Base-by-base conservation (phyloP, 1,284 basidiomycete genomes). In the Ganoderma sinense region DNA sequence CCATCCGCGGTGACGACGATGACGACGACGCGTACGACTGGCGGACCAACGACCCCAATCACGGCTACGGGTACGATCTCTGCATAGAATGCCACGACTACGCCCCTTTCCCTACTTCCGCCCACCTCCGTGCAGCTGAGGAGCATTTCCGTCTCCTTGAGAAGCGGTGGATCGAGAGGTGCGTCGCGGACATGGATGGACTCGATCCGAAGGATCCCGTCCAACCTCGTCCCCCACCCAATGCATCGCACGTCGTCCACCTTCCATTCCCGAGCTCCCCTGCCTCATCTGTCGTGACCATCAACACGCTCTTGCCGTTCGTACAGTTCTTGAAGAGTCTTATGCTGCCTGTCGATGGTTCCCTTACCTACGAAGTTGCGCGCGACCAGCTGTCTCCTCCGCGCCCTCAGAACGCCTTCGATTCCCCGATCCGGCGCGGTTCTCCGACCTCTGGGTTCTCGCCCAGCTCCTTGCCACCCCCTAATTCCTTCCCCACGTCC, bases 61-160 rank as follows among this genome's bases (percentile, higher is more conserved):
- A 82, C 33, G 89, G 89, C 31, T 82, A 85, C 65, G 91, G 92
- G 48, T 96, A 90, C 76, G 90, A 95, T 74, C 87, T 97, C 51
- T 96, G 94, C 80, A 89, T 97, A 71, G 94, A 96, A 79, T 95
- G 94, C 77, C 91, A 94, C 76, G 94, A 97, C 73, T 82, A 88
- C 53, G 91, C 92, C 10, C 86, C 88, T 16, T 91, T 94, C 80
- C 91, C 93, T 2, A 85, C 85, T 14, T 69, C 84, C 0, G 83
- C 87, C 26, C 88, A 91, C 73, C 79, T 94, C 29, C 86, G 89
- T 61, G 89, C 89, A 4, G 91, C 90, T 3, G 92, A 94, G 78
- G 91, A 91, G 71, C 91, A 91, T 78, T 77, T 93, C n/a, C 83
- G 79, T 67, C 85, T 83, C 77, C 80, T 91, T 75, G 93, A 93